A percentile compares a stretch with the other conserved stretches of the same genome.
Conservation (phyloP, 73 alveolate genomes). For the Paramecium octaurelia region DNA sequence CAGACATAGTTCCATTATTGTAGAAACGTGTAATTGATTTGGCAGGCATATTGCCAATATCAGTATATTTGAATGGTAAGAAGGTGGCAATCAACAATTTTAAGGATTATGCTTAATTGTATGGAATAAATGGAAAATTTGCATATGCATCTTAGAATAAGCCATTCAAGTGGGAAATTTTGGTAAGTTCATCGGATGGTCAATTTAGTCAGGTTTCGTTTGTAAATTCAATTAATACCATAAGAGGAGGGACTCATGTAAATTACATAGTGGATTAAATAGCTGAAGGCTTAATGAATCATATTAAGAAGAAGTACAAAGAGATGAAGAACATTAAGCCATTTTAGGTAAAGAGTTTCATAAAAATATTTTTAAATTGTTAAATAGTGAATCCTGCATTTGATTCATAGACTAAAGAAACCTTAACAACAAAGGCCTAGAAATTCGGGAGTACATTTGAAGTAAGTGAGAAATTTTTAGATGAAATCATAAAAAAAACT, state of each 20-base stretch:
- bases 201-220: conserved; percentile 72
- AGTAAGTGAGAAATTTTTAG: conserved; percentile 86
- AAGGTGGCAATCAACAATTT: conserved; percentile 80
- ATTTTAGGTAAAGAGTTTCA: conserved; percentile 73
- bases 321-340: conserved; percentile 67
- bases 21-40: conserved; percentile 98
- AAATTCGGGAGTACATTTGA: conserved; percentile 95
- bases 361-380: conserved; percentile 94
- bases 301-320: conserved; percentile 77
- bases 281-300: conserved; percentile 77
- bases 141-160: conserved; percentile 57
- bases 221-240: conserved; percentile 98
- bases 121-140: conserved; percentile 58
- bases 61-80: conserved; percentile 81
- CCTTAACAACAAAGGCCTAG: conserved; percentile 89
- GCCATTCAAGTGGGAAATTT: conserved; percentile 95
- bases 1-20: conserved; percentile 89
- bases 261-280: conserved; percentile 94
- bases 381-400: conserved; percentile 98
- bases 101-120: conserved; percentile 89
- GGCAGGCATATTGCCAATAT: conserved; percentile 96
- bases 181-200: conserved; percentile 95
- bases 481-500: conserved; percentile 76
- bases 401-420: conserved; percentile 99
- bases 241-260: conserved; percentile 99